Evolutionary conservation across 257 asterid genomes (phyloP).

Genomic region (Solanum clarkiae): DNA sequence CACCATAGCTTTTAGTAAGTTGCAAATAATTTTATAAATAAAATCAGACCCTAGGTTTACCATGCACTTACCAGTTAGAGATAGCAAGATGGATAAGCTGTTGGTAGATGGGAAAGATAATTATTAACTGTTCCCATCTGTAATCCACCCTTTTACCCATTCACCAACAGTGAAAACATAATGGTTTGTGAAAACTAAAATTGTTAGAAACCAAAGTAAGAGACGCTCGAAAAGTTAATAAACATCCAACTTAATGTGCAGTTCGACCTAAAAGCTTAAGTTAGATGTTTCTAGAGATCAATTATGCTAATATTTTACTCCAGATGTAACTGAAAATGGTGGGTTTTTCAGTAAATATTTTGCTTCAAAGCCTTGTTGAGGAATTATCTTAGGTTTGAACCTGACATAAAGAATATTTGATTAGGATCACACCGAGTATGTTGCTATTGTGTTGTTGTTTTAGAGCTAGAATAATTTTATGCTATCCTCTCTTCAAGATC

Average conservation of each 20-base stretch:
- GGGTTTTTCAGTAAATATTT: not conserved
- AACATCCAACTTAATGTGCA: not conserved
- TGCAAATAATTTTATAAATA: not conserved
- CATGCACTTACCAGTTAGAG: not conserved
- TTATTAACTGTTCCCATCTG: not conserved
- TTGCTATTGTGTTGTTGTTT: not conserved
- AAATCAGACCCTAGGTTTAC: not conserved
- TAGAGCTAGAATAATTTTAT: not conserved
- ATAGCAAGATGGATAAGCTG: not conserved
- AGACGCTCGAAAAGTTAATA: not conserved
- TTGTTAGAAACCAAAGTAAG: not conserved
- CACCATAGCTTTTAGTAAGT: not conserved
- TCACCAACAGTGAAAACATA: not conserved
- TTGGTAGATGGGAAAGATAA: not conserved
- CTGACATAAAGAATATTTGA: not conserved
- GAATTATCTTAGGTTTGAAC: not conserved
- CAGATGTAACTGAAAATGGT: not conserved
- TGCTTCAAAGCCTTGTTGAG: not conserved
- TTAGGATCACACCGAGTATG: not conserved
- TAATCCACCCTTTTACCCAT: not conserved
- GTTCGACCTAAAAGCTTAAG: not conserved
- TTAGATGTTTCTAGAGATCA: not conserved
- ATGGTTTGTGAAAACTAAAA: not conserved
- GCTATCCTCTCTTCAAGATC: not conserved
- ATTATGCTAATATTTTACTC: not conserved